Base-by-base conservation (phyloP, 441 rosid species). In the Codiaeum variegatum region DNA sequence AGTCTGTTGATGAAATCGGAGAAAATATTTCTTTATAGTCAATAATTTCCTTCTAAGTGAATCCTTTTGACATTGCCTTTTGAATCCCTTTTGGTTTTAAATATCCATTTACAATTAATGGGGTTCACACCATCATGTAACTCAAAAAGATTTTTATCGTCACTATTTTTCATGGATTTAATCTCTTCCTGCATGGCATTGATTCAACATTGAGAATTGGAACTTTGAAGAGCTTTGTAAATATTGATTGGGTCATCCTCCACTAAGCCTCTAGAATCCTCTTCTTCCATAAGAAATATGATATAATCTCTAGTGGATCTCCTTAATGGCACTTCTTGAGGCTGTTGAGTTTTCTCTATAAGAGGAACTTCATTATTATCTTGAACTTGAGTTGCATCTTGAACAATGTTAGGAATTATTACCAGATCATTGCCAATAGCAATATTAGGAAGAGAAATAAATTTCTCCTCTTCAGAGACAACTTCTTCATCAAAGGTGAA, bases 301-400 rank as follows among this genome's bases (percentile, higher is more conserved):
- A 73, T 6, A 24, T 73, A 64, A 49, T 73, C 71, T 56, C 58
- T 40, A 31, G 46, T 40, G 46, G n/a, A n/a, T n/a, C n/a, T n/a
- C n/a, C n/a, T n/a, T n/a, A n/a, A n/a, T n/a, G n/a, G n/a, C n/a
- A n/a, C n/a, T n/a, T n/a, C n/a, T n/a, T n/a, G n/a, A n/a, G n/a
- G n/a, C n/a, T n/a, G n/a, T n/a, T n/a, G n/a, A n/a, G n/a, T n/a
- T n/a, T n/a, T n/a, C n/a, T n/a, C n/a, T n/a, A n/a, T n/a, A n/a
- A n/a, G n/a, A n/a, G n/a, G n/a, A n/a, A n/a, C n/a, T n/a, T n/a
- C n/a, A n/a, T n/a, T n/a, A n/a, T n/a, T n/a, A n/a, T n/a, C n/a
- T n/a, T n/a, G n/a, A n/a, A n/a, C n/a, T n/a, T n/a, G n/a, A n/a
- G n/a, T n/a, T n/a, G n/a, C n/a, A n/a, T n/a, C n/a, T n/a, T n/a